Evolutionary conservation across 2,329 filamentous ascomycete genomes (phyloP), one percentile per base, ranked within the genome.

Genomic region (Colletotrichum tabaci): DNA sequence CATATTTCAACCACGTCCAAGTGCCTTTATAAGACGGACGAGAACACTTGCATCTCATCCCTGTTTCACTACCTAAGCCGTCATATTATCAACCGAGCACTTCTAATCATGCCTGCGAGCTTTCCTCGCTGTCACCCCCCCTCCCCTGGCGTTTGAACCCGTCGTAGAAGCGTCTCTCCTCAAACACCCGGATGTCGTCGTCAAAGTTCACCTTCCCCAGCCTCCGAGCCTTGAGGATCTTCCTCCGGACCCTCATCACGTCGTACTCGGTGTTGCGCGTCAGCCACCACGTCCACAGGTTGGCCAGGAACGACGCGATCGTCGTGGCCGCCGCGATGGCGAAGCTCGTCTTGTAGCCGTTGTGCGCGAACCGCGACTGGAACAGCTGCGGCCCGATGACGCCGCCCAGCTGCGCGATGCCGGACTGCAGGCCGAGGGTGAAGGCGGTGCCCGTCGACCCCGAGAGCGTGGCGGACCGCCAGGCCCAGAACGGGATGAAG

Each of bases 401-500:
- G n/a, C 83, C 84, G 6, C 84, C 84, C 1, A 86, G 77, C 74
- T 86, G 84, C 0, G 80, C 84, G 8, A 85, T 78, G 5, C 80
- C 82, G 1, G 80, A 81, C 70, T 85, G 84, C 12, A 86, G 77
- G 0, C 81, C 84, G 2, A 85, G 76, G 0, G 83, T 83, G 66
- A 86, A 85, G 0, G 84, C 84, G 0, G 84, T 83, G 13, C 83
- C 84, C 0, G 84, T 86, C 7, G 80, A 80, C 2, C 84, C 83
- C 1, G 76, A 75, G 1, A 85, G 76, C 12, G 82, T 83, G 3
- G 82, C 80, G 4, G 83, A 84, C 50, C 83, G 79, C 83, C 82
- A 85, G 30, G 80, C 80, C 84, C 83, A 86, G 73, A 85, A 85
- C 0, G 84, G 81, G 16, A 86, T 83, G 68, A 85, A 85, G 66